Base-by-base conservation (phyloP, 495 filamentous ascomycete genomes). In the Podospora didyma region DNA sequence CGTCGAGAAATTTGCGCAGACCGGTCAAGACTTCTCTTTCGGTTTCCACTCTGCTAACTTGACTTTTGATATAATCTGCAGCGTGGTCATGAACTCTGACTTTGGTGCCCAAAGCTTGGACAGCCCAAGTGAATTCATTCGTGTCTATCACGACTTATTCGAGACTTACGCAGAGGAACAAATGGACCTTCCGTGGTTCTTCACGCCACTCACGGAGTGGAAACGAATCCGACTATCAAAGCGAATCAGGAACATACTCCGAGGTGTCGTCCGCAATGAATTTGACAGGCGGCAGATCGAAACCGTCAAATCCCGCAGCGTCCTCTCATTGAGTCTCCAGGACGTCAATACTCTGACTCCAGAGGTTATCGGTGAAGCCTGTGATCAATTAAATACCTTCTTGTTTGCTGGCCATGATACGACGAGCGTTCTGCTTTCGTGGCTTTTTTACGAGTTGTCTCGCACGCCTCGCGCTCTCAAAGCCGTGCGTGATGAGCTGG, bases 331-430 rank as follows among this genome's bases (percentile, higher is more conserved):
- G 26, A 4, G 26, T 31, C 26, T 67, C n/a, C 54, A 57, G 37
- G 62, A 61, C 39, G 54, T 51, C 17, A 45, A 58, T 44, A 21
- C 2, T 20, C 49, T 68, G 5, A 57, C 56, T 0, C 48, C 62
- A 1, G 9, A 60, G 23, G 24, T 60, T 5, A 7, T 65, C 11
- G 17, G 45, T n/a, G 51, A 51, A n/a, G 53, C 60, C 1, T 62
- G 23, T 17, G 64, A 62, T 37, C 61, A 67, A 26, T 37, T 63
- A 0, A 62, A 62, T n/a, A 68, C 68, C 1, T 75, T 75, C 58
- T 60, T 76, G 10, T 67, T 70, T 24, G 74, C 67, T 2, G 75
- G 73, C 21, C 70, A 73, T 48, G 75, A 78, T 59, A 74, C 72
- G 3, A 74, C 68, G 6, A 58, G 61, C 24, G 58, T 54, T n/a